Evolutionary conservation across 371 early-diverging fungal species (phyloP).

Genomic region (Rhizomucor pusillus): DNA sequence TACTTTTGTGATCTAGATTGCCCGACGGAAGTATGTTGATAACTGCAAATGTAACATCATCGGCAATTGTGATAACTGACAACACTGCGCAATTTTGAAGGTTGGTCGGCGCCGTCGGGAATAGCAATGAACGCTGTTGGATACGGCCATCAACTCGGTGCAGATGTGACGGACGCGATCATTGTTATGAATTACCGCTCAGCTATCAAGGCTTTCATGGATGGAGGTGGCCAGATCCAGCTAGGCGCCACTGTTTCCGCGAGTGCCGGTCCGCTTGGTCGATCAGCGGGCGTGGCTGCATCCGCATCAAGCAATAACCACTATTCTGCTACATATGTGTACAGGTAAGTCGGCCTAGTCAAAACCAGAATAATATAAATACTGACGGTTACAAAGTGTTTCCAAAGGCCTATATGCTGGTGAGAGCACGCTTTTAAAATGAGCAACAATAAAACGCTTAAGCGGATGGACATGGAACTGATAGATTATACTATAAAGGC

Average conservation of each 20-base stretch:
- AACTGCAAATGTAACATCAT: neutral
- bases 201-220: constrained; percentile 40
- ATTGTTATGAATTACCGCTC: constrained; percentile 44
- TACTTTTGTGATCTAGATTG: constrained; percentile 9
- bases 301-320: constrained; percentile 19
- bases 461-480: neutral
- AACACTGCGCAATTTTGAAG: no score
- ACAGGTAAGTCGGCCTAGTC: constrained; percentile 15
- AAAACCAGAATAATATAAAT: neutral
- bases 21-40: constrained; percentile 40
- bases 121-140: constrained; percentile 37
- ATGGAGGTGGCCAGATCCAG: constrained; percentile 41
- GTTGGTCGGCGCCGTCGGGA: constrained; percentile 47
- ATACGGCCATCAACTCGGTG: constrained; percentile 34
- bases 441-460: neutral
- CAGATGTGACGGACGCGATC: constrained; percentile 35
- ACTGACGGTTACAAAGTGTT: constrained; percentile 8
- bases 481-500: constrained; percentile 9
- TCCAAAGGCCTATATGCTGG: constrained; percentile 37
- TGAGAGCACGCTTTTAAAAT: constrained; percentile 1
- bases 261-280: constrained; percentile 36
- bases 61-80: neutral
- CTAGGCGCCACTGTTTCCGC: constrained; percentile 33
- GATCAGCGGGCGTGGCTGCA: constrained; percentile 32
- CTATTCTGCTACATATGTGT: constrained; percentile 41